Conservation (phyloP, 805 yeast genomes). For the Metschnikowia peoriensis region DNA sequence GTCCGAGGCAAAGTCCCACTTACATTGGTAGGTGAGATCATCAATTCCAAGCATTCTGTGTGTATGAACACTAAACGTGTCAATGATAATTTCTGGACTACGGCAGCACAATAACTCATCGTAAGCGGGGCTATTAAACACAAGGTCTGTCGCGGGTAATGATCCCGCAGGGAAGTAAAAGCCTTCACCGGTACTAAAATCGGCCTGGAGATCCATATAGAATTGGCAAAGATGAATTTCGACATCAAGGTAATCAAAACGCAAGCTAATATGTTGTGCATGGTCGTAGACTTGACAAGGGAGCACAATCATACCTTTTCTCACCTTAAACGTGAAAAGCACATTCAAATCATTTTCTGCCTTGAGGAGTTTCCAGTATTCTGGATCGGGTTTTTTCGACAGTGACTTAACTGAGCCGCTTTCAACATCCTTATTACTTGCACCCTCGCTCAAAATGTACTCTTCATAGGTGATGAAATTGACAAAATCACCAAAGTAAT, state of each 20-base stretch:
- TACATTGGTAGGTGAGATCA: conserved; percentile 84
- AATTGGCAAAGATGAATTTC: conserved; percentile 87
- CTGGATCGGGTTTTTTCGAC: conserved; percentile 15
- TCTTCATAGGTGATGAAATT: conserved; percentile 87
- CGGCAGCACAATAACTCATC: conserved; percentile 7
- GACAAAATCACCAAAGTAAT: conserved; percentile 85
- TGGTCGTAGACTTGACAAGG: conserved; percentile 74
- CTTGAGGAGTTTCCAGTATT: conserved; percentile 42
- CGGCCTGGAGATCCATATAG: conserved; percentile 88
- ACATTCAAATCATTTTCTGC: conserved; percentile 76
- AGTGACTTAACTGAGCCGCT: neutral
- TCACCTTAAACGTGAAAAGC: conserved; percentile 65
- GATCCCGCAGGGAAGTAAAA: conserved; percentile 22
- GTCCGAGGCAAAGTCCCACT: conserved; percentile 83
- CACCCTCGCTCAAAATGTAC: conserved; percentile 39
- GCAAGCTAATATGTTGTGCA: conserved; percentile 57
- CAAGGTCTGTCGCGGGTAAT: conserved; percentile 20
- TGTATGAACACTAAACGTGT: conserved; percentile 69
- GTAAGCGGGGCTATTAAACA: conserved; percentile 28
- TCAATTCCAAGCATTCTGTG: conserved; percentile 87
- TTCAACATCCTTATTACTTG: conserved; percentile 2
- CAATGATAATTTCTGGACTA: conserved; percentile 49
- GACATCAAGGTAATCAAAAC: conserved; percentile 63
- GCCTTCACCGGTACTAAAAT: conserved; percentile 53
- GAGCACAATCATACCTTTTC: conserved; percentile 66